Evolutionary conservation across 164 flowering plant species (phyloP), one percentile per base, ranked within the genome.

Genomic region (Tinospora cordifolia): DNA sequence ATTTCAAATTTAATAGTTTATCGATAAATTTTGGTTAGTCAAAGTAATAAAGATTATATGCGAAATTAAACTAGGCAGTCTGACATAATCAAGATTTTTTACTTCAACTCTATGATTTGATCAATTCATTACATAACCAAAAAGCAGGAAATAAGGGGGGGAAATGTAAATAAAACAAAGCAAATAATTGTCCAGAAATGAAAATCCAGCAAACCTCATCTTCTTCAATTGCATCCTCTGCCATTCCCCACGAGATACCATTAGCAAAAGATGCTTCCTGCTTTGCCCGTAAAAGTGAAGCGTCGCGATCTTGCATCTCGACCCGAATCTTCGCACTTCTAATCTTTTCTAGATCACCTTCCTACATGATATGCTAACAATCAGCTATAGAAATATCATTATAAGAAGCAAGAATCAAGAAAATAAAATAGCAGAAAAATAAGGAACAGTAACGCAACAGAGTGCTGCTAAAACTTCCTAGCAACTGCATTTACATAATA

Each of bases 201-300:
- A 36, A 60, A 69, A 19, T 47, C 44, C 36, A 30, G 72, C 82
- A 75, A 62, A 93, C 98, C 97, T 94, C 97, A 60, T 47, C 80
- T 79, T 92, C 99, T 82, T 90, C 99, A 80, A 91, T 73, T 66
- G 97, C 99, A 85, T 92, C 99, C 75, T 94, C 97, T 57, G 79
- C 80, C 89, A 94, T 87, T 68, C 98, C 99, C 99, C 99, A 94
- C 13, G 97, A 92, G 74, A 92, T 80, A 66, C 98, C 99, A 76
- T 90, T 90, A 27, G 96, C 97, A 71, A 87, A 73, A 77, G 95
- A 82, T 22, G 97, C 98, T 74, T 86, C 87, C 54, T 4, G 66
- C 73, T 81, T 87, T 57, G 99, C 96, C 64, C 99, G 88, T 67
- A 73, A 76, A 75, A 94, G 89, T 68, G 99, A 94, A 77, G 91